Evolutionary conservation across 495 filamentous ascomycete species (phyloP).

Genomic region (Glutinoglossum americanum): DNA sequence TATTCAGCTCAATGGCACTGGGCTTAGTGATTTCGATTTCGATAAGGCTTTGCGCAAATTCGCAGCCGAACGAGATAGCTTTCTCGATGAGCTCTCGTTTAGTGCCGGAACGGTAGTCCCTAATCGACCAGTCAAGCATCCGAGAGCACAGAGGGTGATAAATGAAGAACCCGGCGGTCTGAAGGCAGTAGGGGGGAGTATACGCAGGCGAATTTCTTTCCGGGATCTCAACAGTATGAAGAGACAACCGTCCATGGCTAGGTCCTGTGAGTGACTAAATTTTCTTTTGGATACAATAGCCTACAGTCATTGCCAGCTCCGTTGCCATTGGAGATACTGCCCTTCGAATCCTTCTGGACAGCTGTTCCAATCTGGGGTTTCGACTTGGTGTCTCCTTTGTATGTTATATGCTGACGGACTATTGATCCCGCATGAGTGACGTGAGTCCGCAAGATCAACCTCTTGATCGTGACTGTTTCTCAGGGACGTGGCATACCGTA

Average conservation of each 20-base stretch:
- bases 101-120: slow-evolving; percentile 49
- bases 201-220: slow-evolving; percentile 70
- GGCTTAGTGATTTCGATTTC: slow-evolving; percentile 58
- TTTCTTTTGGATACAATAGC: background rate
- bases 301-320: background rate
- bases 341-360: background rate
- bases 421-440: background rate
- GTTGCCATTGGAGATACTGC: background rate
- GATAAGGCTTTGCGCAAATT: slow-evolving; percentile 84
- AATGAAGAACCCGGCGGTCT: slow-evolving; percentile 44
- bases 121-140: slow-evolving; percentile 45
- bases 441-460: background rate
- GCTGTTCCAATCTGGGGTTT: background rate
- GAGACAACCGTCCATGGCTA: slow-evolving; percentile 57
- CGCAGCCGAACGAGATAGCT: slow-evolving; percentile 78
- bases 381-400: background rate
- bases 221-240: slow-evolving; percentile 89
- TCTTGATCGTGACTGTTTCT: background rate
- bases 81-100: slow-evolving; percentile 79
- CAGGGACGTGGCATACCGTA: background rate
- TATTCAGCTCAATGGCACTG: slow-evolving; percentile 16
- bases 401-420: background rate
- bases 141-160: slow-evolving; percentile 61
- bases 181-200: slow-evolving; percentile 42
- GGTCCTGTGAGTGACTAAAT: slow-evolving; percentile 40